Evolutionary conservation across 441 rosid species (phyloP).

Genomic region (Adansonia madagascariensis): DNA sequence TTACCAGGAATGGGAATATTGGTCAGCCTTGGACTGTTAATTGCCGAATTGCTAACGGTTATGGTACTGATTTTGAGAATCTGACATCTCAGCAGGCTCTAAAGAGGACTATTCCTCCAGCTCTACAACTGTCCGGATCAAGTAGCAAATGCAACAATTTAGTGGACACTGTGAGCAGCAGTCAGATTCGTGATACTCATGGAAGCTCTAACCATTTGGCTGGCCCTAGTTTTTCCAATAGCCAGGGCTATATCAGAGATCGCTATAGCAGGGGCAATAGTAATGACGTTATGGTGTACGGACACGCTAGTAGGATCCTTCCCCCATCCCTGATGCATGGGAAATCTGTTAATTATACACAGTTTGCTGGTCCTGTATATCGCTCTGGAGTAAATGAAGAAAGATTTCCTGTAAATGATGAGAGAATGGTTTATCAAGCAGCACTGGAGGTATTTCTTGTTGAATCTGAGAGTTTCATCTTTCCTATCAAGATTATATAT

Average conservation of each 20-base stretch:
- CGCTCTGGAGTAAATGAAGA: slow-evolving; percentile 60
- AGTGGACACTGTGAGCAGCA: slow-evolving; percentile 38
- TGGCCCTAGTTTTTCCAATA: slow-evolving; percentile 46
- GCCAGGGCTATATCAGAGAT: slow-evolving; percentile 53
- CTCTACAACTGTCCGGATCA: slow-evolving; percentile 42
- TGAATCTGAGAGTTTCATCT: slow-evolving; percentile 10
- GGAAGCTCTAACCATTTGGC: slow-evolving; percentile 43
- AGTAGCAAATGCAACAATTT: slow-evolving; percentile 32
- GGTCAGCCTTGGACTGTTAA: slow-evolving; percentile 45
- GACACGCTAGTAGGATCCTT: slow-evolving; percentile 59
- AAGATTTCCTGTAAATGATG: slow-evolving; percentile 57
- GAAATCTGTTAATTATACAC: slow-evolving; percentile 44
- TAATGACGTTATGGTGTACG: slow-evolving; percentile 54
- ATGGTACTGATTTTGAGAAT: slow-evolving; percentile 55
- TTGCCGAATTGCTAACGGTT: slow-evolving; percentile 55
- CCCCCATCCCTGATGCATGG: slow-evolving; percentile 67
- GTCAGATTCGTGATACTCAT: slow-evolving; percentile 39
- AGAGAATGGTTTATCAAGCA: slow-evolving; percentile 87
- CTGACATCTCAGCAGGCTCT: slow-evolving; percentile 67
- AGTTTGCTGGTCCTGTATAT: slow-evolving; percentile 48
- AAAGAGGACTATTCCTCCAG: slow-evolving; percentile 68
- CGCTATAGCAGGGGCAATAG: slow-evolving; percentile 40
- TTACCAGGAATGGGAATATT: slow-evolving; percentile 43
- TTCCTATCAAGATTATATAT: not conserved
- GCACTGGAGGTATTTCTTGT: slow-evolving; percentile 71